Evolutionary conservation across 306 rosid species (phyloP).

Genomic region (Casuarina equisetifolia): DNA sequence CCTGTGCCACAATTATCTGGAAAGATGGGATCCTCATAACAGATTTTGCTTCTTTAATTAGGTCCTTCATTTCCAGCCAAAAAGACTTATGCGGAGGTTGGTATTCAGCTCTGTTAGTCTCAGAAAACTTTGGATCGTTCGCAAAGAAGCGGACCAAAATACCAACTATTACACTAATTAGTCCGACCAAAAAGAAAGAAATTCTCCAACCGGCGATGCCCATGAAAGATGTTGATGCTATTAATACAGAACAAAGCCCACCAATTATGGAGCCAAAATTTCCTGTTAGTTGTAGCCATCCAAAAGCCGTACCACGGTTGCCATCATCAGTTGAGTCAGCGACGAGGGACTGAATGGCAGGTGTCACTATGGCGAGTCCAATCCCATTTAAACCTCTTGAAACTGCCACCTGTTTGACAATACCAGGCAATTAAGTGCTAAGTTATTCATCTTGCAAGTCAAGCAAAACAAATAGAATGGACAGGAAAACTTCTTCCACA

Average conservation of each 20-base stretch:
- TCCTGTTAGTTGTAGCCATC: conserved; percentile 73
- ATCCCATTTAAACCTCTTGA: conserved; percentile 92
- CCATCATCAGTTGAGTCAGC: conserved; percentile 79
- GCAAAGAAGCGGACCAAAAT: conserved; percentile 59
- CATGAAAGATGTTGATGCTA: conserved; percentile 64
- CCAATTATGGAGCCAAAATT: conserved; percentile 73
- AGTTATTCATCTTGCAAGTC: conserved; percentile 5
- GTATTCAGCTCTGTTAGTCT: conserved; percentile 21
- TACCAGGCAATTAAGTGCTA: conserved; percentile 9
- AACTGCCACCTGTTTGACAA: conserved; percentile 61
- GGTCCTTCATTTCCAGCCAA: conserved; percentile 43
- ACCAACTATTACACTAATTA: conserved; percentile 71
- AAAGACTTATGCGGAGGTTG: conserved; percentile 32
- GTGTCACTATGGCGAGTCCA: conserved; percentile 81
- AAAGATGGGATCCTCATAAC: conserved; percentile 73
- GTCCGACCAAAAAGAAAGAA: conserved; percentile 70
- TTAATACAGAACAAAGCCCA: conserved; percentile 60
- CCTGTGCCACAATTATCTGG: conserved; percentile 89
- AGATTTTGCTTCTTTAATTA: conserved; percentile 59
- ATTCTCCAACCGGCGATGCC: conserved; percentile 92
- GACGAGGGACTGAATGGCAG: conserved; percentile 76
- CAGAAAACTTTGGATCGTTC: conserved; percentile 61
- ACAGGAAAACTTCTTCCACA: not conserved
- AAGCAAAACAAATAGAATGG: not conserved
- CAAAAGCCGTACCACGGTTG: conserved; percentile 79